These are phyloP conservation scores for Xanthoconium purpureum DNA, from an alignment of 768 basidiomycete genomes.

Conservation along the genomic window DNA sequence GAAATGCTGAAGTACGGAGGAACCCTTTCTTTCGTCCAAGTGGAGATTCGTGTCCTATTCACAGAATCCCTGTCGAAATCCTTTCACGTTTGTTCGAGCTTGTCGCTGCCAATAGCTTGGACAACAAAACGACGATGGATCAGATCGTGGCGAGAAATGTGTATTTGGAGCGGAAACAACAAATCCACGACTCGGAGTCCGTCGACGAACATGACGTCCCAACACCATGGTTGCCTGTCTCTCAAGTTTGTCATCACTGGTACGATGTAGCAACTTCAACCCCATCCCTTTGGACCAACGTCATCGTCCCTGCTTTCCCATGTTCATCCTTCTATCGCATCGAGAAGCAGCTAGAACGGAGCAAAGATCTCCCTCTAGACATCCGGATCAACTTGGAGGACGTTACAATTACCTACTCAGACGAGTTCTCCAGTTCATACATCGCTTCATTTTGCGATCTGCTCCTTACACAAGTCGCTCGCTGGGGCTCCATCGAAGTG, in stretches of 20 bases:
- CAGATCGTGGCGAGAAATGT: too few species aligned
- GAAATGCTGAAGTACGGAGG: not conserved
- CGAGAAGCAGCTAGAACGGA: not conserved
- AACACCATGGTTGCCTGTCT: not conserved
- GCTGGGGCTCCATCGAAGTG: not conserved
- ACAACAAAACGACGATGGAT: too few species aligned
- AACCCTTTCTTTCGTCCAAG: not conserved
- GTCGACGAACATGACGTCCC: too few species aligned
- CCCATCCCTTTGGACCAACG: not conserved
- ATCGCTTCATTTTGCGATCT: not conserved
- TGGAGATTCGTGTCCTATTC: not conserved
- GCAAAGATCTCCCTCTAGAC: not conserved
- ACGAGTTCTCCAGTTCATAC: too few species aligned
- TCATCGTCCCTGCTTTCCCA: not conserved
- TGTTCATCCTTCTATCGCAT: not conserved
- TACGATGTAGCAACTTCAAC: not conserved
- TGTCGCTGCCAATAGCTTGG: not conserved
- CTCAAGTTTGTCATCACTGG: not conserved
- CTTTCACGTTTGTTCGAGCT: not conserved
- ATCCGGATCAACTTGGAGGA: not conserved
- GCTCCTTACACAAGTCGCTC: not conserved
- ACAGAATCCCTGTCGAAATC: not conserved
- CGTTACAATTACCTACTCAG: too few species aligned
- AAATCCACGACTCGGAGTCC: too few species aligned
- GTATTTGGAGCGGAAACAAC: not conserved